Evolutionary conservation across 371 early-diverging fungal species (phyloP).

Genomic region (Saksenaea vasiformis): DNA sequence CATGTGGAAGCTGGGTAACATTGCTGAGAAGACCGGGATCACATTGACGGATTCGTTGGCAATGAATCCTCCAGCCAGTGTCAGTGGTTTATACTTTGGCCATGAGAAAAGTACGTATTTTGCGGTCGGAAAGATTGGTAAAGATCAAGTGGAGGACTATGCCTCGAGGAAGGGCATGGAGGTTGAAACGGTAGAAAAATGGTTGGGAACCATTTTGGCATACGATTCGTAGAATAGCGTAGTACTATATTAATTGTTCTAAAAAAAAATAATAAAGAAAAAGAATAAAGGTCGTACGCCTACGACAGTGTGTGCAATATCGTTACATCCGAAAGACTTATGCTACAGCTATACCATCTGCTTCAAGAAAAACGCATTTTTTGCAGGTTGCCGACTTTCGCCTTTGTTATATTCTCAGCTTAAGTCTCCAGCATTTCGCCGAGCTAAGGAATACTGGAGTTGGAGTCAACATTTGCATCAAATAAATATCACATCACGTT

Average conservation of each 20-base stretch:
- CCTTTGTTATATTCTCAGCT: no score
- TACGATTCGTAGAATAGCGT: constrained; percentile 57
- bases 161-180: constrained; percentile 74
- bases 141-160: constrained; percentile 84
- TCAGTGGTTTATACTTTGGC: constrained; percentile 79
- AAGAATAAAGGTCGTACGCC: no score
- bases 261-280: not conserved
- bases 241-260: not conserved
- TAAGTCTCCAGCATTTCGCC: no score
- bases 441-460: no score
- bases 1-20: constrained; percentile 86
- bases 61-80: constrained; percentile 90
- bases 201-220: constrained; percentile 82
- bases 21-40: constrained; percentile 79
- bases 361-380: no score
- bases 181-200: constrained; percentile 77
- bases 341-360: no score
- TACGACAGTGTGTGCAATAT: no score
- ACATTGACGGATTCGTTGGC: constrained; percentile 86
- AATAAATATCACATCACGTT: no score
- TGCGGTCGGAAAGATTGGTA: constrained; percentile 91
- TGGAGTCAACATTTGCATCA: no score
- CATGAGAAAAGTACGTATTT: constrained; percentile 83
- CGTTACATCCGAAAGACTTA: no score
- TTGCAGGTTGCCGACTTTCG: no score